Evolutionary conservation across 2,329 filamentous ascomycete species (phyloP).

Genomic region (Paracoccidioides brasiliensis): DNA sequence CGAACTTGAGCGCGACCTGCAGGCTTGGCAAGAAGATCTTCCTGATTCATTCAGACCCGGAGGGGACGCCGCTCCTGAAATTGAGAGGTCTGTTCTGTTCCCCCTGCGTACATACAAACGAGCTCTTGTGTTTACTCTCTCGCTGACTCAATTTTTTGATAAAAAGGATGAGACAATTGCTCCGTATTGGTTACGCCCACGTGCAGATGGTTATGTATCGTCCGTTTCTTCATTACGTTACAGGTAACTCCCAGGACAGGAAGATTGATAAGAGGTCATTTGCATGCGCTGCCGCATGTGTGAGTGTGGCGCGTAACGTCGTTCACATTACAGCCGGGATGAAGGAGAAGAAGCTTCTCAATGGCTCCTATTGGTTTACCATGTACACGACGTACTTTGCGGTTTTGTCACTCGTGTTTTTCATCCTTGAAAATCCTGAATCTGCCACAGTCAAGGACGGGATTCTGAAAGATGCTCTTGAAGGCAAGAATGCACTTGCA

Average conservation of each 20-base stretch:
- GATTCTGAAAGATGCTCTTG: constrained; percentile 70
- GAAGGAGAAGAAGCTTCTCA: constrained; percentile 47
- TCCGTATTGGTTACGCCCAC: constrained; percentile 51
- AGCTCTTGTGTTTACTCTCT: constrained; percentile 5
- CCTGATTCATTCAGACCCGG: constrained; percentile 69
- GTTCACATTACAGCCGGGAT: constrained; percentile 53
- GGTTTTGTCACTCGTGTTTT: constrained; percentile 51
- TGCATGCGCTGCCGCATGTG: constrained; percentile 52
- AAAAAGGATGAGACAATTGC: constrained; percentile 43
- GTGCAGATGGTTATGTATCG: constrained; percentile 53
- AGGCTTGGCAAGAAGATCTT: constrained; percentile 51
- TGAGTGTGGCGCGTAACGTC: constrained; percentile 53
- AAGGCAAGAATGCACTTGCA: constrained; percentile 70
- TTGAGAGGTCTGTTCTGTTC: constrained; percentile 50
- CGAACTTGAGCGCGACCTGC: constrained; percentile 51
- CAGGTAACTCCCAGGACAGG: constrained; percentile 36
- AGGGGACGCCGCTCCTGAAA: constrained; percentile 58
- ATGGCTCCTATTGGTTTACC: constrained; percentile 54
- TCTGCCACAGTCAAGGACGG: constrained; percentile 50
- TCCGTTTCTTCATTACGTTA: constrained; percentile 53
- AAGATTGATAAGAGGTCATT: constrained; percentile 49
- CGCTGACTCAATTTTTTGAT: not conserved
- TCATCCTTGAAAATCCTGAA: constrained; percentile 51
- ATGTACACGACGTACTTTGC: constrained; percentile 59
- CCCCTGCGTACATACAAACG: not conserved